phyloP scores from a whole-genome alignment of 495 filamentous ascomycete genomes.

The Apiosordaria backusii region DNA sequence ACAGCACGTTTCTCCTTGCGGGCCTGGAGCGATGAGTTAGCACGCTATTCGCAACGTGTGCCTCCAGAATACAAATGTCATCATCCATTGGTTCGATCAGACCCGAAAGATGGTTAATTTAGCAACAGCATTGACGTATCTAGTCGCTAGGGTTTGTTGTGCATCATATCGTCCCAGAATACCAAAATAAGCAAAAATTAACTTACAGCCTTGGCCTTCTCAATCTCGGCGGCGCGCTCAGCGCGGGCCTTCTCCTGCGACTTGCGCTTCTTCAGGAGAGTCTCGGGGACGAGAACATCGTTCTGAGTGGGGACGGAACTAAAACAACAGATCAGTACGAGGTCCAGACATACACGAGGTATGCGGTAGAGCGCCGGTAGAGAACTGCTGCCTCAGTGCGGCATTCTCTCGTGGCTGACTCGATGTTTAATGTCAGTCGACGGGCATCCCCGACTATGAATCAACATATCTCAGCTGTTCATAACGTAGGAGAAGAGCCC shows the following conservation, averaged over 20 bases:
- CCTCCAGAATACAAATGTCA: conserved; percentile 12
- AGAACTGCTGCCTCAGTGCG: conserved; percentile 83
- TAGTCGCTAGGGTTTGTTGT: conserved; percentile 87
- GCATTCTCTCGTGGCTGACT: conserved; percentile 90
- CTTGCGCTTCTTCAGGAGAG: conserved; percentile 99
- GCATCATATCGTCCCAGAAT: conserved; percentile 39
- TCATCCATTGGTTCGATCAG: conserved; percentile 58
- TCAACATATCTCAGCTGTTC: background rate
- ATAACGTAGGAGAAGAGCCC: background rate
- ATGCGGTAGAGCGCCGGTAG: conserved; percentile 74
- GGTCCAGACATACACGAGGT: conserved; percentile 57
- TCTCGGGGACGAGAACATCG: conserved; percentile 94
- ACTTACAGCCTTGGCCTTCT: conserved; percentile 89
- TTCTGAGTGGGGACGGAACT: conserved; percentile 85
- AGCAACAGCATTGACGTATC: conserved; percentile 94
- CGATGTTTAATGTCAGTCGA: conserved; percentile 65
- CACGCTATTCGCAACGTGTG: conserved; percentile 16
- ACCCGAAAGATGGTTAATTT: conserved; percentile 99
- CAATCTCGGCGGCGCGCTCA: conserved; percentile 70
- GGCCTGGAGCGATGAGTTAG: conserved; percentile 58
- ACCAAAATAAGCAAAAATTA: conserved; percentile 1
- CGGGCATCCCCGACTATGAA: background rate
- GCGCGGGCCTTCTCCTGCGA: conserved; percentile 96
- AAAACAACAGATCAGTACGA: conserved; percentile 58
- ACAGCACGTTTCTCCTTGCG: conserved; percentile 95